phyloP scores from a whole-genome alignment of 73 alveolate species.

The Tetrahymena malaccensis region DNA sequence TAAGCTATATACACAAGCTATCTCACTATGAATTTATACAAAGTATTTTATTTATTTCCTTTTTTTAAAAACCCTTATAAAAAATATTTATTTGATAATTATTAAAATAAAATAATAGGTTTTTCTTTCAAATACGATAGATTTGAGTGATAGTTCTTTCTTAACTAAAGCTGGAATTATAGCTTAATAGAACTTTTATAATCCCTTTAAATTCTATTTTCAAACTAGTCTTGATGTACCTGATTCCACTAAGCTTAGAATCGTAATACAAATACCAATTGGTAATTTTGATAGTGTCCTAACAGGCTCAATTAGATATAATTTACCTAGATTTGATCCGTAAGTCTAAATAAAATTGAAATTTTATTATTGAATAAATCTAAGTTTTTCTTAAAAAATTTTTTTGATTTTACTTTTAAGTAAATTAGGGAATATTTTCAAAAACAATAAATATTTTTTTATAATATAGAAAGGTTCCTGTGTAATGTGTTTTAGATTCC shows the following conservation, averaged over 20 bases:
- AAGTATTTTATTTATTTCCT: neutral
- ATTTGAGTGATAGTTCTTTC: neutral
- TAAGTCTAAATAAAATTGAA: neutral
- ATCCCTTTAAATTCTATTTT: neutral
- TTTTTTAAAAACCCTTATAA: no score
- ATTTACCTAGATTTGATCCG: neutral
- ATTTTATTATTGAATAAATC: no score
- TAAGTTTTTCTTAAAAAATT: no score
- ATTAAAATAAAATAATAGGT: neutral
- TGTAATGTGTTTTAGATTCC: neutral
- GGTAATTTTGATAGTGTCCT: neutral
- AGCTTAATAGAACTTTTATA: neutral
- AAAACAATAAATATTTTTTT: neutral
- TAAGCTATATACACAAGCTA: neutral
- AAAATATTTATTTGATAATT: no score
- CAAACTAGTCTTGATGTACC: neutral
- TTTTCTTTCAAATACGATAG: neutral
- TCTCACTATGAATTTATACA: neutral
- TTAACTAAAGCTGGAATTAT: neutral
- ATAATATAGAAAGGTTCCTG: neutral
- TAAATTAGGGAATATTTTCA: no score
- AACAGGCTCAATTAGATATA: neutral
- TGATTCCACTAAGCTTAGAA: neutral
- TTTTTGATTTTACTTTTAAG: no score
- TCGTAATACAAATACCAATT: neutral